Percentiles rank a stretch among this genome's conserved stretches.
Evolutionary conservation across 2,329 filamentous ascomycete genomes (phyloP).

Genomic region (Pyricularia sp.): DNA sequence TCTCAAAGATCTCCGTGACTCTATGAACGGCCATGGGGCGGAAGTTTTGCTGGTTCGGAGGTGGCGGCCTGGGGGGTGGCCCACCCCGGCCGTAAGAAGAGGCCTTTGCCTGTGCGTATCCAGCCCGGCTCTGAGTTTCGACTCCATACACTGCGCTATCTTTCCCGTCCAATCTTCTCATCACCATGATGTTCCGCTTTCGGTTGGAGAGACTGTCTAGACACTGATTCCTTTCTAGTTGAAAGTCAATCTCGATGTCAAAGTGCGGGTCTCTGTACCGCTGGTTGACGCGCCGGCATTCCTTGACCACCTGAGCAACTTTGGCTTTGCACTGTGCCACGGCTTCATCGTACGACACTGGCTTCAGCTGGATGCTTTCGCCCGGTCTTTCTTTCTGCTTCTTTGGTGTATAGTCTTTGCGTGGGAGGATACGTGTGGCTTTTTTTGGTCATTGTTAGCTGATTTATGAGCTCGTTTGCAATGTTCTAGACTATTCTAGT

Average conservation of each 20-base stretch:
- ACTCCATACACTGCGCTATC: not conserved
- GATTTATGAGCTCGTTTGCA: not conserved
- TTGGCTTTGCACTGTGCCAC: slow-evolving; percentile 57
- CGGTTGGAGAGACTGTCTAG: slow-evolving; percentile 22
- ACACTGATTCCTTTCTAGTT: slow-evolving; percentile 43
- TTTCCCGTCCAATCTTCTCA: not conserved
- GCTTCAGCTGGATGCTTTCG: not conserved
- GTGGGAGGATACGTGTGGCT: slow-evolving; percentile 62
- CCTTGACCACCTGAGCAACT: slow-evolving; percentile 50
- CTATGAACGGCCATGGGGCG: slow-evolving; percentile 52
- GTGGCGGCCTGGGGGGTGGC: not conserved
- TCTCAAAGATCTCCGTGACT: slow-evolving; percentile 66
- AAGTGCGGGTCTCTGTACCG: slow-evolving; percentile 85
- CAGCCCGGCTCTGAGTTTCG: not conserved
- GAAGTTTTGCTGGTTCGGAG: slow-evolving; percentile 17
- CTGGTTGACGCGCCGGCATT: slow-evolving; percentile 69
- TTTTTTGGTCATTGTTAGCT: slow-evolving; percentile 1
- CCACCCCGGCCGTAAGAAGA: not conserved
- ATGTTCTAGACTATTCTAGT: not conserved
- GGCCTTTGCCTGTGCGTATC: not conserved
- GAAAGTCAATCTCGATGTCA: slow-evolving; percentile 70
- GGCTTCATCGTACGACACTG: slow-evolving; percentile 60
- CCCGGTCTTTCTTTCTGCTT: slow-evolving; percentile 26
- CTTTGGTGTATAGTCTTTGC: slow-evolving; percentile 53
- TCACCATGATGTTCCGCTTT: not conserved